phyloP scores from a whole-genome alignment of 2,329 filamentous ascomycete genomes.

The Cylindrodendrum hubeiense region DNA sequence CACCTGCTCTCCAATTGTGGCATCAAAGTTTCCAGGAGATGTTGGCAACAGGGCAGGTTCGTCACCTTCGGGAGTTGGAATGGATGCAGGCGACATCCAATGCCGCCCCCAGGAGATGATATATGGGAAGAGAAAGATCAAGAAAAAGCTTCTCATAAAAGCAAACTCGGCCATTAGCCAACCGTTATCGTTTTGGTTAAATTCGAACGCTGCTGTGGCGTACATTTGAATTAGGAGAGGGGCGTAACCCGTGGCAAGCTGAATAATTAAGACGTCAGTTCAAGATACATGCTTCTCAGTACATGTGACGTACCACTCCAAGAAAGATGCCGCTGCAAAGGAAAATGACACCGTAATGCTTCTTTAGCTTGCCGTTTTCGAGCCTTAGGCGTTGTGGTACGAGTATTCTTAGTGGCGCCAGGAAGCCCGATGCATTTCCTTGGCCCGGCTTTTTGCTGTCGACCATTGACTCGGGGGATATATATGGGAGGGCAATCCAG shows the following conservation, averaged over 20 bases:
- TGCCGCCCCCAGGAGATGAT: conserved; percentile 62
- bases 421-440: conserved; percentile 63
- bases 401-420: conserved; percentile 74
- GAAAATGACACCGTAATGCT: conserved; percentile 72
- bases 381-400: conserved; percentile 67
- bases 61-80: conserved; percentile 17
- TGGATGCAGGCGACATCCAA: conserved; percentile 13
- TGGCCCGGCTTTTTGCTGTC: conserved; percentile 46
- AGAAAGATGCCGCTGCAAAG: conserved; percentile 76
- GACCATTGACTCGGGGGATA: conserved; percentile 58
- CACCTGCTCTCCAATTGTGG: conserved; percentile 53
- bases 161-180: conserved; percentile 69
- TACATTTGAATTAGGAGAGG: conserved; percentile 72
- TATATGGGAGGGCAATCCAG: conserved; percentile 59
- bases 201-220: conserved; percentile 66
- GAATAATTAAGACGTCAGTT: neutral
- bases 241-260: conserved; percentile 76
- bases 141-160: conserved; percentile 65
- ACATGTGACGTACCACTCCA: conserved; percentile 64
- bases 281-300: neutral
- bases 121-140: conserved; percentile 66
- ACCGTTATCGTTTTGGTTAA: conserved; percentile 67
- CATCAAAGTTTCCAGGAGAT: conserved; percentile 56
- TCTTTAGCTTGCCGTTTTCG: conserved; percentile 61
- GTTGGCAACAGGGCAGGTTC: conserved; percentile 48